Evolutionary conservation across 2,329 filamentous ascomycete genomes (phyloP).

Genomic region (Colletotrichum graminicola): DNA sequence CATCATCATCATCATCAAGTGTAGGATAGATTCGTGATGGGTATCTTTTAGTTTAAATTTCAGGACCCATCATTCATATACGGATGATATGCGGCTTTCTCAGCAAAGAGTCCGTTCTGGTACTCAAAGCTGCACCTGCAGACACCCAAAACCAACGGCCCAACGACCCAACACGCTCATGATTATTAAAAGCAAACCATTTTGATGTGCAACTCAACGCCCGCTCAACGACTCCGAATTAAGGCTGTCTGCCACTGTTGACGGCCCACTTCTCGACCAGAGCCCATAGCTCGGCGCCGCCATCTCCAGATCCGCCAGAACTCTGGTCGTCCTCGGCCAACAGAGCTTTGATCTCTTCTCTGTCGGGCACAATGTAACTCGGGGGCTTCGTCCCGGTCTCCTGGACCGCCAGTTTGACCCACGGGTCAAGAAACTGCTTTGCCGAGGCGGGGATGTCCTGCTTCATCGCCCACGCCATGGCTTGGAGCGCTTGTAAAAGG

Average conservation of each 20-base stretch:
- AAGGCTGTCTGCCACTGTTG: neutral
- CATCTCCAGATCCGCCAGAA: constrained; percentile 11
- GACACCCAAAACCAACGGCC: neutral
- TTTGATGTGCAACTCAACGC: neutral
- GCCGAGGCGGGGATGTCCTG: constrained; percentile 26
- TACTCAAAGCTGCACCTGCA: neutral
- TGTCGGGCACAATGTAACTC: constrained; percentile 29
- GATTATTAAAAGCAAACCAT: neutral
- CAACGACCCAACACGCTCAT: neutral
- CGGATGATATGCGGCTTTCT: neutral
- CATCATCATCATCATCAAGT: too few species aligned
- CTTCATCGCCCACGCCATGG: constrained; percentile 41
- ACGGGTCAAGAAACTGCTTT: constrained; percentile 30
- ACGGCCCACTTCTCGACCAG: constrained; percentile 37
- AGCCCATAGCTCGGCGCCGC: constrained; percentile 36
- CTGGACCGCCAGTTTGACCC: constrained; percentile 33
- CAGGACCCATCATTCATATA: neutral
- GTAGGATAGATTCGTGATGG: too few species aligned
- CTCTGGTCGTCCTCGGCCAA: constrained; percentile 16
- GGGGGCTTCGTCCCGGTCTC: constrained; percentile 37
- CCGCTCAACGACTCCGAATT: neutral
- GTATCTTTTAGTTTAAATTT: neutral
- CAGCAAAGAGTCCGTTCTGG: neutral
- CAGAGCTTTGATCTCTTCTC: constrained; percentile 32
- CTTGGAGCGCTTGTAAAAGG: constrained; percentile 34